Conservation (phyloP, 805 yeast species). For the Yarrowia keelungensis region DNA sequence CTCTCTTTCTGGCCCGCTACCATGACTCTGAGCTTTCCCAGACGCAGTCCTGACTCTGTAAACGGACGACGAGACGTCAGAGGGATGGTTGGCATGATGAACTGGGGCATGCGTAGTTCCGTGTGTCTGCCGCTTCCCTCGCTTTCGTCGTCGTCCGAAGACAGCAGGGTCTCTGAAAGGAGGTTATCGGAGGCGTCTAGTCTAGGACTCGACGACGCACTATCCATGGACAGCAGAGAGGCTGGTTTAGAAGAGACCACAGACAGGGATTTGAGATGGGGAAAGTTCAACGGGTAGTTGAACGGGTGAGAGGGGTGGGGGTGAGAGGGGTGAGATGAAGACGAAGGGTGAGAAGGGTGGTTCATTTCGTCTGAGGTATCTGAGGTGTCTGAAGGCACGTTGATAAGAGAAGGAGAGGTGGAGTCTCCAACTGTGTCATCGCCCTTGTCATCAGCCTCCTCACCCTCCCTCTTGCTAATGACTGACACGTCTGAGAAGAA, state of each 20-base stretch:
- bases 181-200: slow-evolving; percentile 20
- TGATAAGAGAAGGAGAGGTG: not conserved
- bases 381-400: not conserved
- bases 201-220: slow-evolving; percentile 16
- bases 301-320: no score
- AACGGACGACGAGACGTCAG: slow-evolving; percentile 44
- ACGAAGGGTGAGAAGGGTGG: not conserved
- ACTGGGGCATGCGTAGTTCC: slow-evolving; percentile 34
- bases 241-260: slow-evolving; percentile 22
- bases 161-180: slow-evolving; percentile 13
- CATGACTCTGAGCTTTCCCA: slow-evolving; percentile 53
- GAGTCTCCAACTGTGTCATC: not conserved
- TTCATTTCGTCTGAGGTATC: not conserved
- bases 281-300: not conserved
- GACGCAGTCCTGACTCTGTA: slow-evolving; percentile 43
- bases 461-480: not conserved
- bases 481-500: slow-evolving; percentile 40
- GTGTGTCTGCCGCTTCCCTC: slow-evolving; percentile 3
- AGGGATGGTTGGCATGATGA: slow-evolving; percentile 45
- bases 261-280: slow-evolving; percentile 7
- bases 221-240: slow-evolving; percentile 8
- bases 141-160: slow-evolving; percentile 40
- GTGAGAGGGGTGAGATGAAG: not conserved
- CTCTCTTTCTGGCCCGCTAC: slow-evolving; percentile 88
- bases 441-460: not conserved